phyloP scores from a whole-genome alignment of 2,329 filamentous ascomycete species.

The Microsporum ferrugineum region DNA sequence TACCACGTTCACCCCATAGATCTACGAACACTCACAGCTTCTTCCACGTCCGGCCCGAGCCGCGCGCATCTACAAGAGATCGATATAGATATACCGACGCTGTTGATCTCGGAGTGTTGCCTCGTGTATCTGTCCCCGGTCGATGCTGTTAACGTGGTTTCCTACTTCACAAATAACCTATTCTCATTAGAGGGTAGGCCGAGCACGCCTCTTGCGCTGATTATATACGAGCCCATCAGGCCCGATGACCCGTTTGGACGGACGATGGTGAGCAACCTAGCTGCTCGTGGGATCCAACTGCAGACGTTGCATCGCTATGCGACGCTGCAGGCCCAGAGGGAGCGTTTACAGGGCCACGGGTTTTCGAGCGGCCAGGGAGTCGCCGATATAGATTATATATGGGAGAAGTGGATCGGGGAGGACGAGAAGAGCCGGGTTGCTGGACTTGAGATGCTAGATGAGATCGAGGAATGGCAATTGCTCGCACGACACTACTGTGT shows the following conservation, averaged over 20 bases:
- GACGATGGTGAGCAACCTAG: constrained; percentile 86
- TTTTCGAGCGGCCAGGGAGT: constrained; percentile 49
- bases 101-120: constrained; percentile 90
- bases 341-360: constrained; percentile 54
- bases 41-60: constrained; percentile 8
- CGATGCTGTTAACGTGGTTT: constrained; percentile 53
- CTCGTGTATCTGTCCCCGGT: constrained; percentile 69
- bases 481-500: constrained; percentile 82
- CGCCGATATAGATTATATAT: constrained; percentile 57
- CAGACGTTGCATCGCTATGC: constrained; percentile 68
- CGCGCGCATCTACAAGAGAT: constrained; percentile 35
- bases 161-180: constrained; percentile 49
- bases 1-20: constrained; percentile 56
- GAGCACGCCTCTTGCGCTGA: constrained; percentile 45
- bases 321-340: constrained; percentile 55
- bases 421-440: constrained; percentile 71
- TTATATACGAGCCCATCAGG: constrained; percentile 82
- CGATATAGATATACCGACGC: constrained; percentile 55
- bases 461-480: constrained; percentile 87
- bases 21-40: constrained; percentile 47
- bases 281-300: constrained; percentile 67
- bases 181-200: constrained; percentile 21
- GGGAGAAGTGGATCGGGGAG: constrained; percentile 58
- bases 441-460: constrained; percentile 74
- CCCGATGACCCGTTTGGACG: constrained; percentile 77